phyloP scores from a whole-genome alignment of 768 basidiomycete genomes.

The Pisolithus sp. region DNA sequence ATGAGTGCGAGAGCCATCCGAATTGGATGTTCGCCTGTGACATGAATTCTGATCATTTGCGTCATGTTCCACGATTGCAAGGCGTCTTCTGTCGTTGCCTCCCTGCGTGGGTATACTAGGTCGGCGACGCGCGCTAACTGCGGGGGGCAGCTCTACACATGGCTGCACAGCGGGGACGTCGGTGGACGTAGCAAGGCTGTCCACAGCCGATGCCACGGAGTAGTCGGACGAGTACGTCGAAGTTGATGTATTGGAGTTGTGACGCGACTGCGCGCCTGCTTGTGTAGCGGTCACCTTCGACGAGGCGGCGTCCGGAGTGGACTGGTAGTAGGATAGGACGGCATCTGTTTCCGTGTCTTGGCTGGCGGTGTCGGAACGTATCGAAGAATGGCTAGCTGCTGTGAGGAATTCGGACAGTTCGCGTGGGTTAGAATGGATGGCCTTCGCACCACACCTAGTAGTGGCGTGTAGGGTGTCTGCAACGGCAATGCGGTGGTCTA shows the following conservation, averaged over 20 bases:
- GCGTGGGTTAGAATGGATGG: background rate
- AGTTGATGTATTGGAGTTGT: slow-evolving; percentile 8
- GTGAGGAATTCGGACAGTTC: background rate
- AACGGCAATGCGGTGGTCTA: background rate
- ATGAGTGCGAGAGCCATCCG: slow-evolving; percentile 23
- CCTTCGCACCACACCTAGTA: background rate
- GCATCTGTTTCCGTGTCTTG: slow-evolving; percentile 40
- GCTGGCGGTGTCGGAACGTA: slow-evolving; percentile 4
- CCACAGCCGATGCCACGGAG: slow-evolving; percentile 35
- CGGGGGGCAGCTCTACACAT: slow-evolving; percentile 21
- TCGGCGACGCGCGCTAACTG: slow-evolving; percentile 33
- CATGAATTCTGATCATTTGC: slow-evolving; percentile 18
- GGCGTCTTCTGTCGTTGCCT: slow-evolving; percentile 55
- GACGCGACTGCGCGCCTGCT: slow-evolving; percentile 8
- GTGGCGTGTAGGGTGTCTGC: background rate
- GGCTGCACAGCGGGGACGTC: slow-evolving; percentile 12
- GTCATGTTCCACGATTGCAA: slow-evolving; percentile 48
- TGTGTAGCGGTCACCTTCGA: slow-evolving; percentile 10
- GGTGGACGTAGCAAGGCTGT: slow-evolving; percentile 14
- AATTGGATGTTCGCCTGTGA: slow-evolving; percentile 12
- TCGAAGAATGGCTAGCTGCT: background rate
- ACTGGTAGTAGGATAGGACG: slow-evolving; percentile 51
- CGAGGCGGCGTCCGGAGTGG: slow-evolving; percentile 36
- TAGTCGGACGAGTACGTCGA: slow-evolving; percentile 43
- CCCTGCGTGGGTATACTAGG: slow-evolving; percentile 52